A percentile compares a stretch with the other conserved stretches of the same genome.
Evolutionary conservation across 257 asterid species (phyloP).

Genomic region (Voacanga thouarsii): DNA sequence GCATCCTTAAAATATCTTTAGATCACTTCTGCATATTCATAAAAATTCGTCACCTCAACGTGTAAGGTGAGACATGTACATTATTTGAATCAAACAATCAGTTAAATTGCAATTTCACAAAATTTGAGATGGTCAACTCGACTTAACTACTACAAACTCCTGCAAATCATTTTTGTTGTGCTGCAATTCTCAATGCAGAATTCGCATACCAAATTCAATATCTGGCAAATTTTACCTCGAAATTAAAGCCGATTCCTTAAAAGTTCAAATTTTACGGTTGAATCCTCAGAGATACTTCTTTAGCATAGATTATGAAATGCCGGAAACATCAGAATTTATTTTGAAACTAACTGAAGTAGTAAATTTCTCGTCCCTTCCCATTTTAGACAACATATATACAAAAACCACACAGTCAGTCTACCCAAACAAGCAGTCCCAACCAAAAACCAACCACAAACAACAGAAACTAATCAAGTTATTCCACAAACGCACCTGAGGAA

Average conservation of each 20-base stretch:
- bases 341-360: neutral
- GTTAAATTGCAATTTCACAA: neutral
- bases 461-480: constrained; percentile 1
- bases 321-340: neutral
- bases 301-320: neutral
- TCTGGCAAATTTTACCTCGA: neutral
- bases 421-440: neutral
- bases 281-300: neutral
- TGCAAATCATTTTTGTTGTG: neutral
- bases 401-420: neutral
- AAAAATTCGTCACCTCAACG: neutral
- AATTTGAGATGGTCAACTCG: neutral
- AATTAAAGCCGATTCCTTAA: neutral
- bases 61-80: neutral
- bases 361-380: neutral
- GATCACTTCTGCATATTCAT: neutral
- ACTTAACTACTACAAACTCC: neutral
- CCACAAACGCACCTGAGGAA: constrained; percentile 67
- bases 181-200: neutral
- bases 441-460: neutral
- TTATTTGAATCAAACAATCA: neutral
- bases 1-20: neutral
- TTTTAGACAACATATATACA: neutral
- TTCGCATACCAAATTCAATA: neutral
- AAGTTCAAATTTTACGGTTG: neutral